Evolutionary conservation across 108 stramenopile genomes (phyloP).

Genomic region (Fragilaria crotonensis): DNA sequence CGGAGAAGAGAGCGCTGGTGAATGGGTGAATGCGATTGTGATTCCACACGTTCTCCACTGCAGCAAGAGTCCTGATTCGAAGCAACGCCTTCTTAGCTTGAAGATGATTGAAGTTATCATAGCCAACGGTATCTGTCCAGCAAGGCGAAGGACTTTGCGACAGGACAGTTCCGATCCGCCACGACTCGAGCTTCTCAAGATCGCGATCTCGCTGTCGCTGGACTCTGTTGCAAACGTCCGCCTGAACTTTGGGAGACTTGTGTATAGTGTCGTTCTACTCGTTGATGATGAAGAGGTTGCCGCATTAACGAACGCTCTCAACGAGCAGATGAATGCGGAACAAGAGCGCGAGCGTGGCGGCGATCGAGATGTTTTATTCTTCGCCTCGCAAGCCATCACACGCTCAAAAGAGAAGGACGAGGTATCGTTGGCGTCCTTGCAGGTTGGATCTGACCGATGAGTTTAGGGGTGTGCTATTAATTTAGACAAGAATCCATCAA

Average conservation of each 20-base stretch:
- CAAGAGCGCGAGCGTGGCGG: constrained; percentile 28
- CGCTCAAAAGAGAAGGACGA: no score
- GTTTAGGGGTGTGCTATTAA: no score
- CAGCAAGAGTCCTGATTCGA: constrained; percentile 50
- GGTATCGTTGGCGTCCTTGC: no score
- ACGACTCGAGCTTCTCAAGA: constrained; percentile 48
- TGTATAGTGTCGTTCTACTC: constrained; percentile 40
- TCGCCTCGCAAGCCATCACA: constrained; percentile 36
- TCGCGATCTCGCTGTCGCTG: constrained; percentile 57
- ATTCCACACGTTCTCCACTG: constrained; percentile 66
- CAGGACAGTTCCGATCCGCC: constrained; percentile 26
- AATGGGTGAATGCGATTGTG: constrained; percentile 78
- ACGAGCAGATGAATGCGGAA: constrained; percentile 69
- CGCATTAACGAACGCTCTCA: constrained; percentile 42
- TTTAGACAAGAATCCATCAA: no score
- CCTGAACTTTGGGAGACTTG: constrained; percentile 72
- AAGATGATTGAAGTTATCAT: constrained; percentile 79
- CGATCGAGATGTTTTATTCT: constrained; percentile 80
- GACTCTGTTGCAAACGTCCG: constrained; percentile 81
- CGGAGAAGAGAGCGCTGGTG: constrained; percentile 64
- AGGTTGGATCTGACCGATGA: no score
- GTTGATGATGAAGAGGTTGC: constrained; percentile 57
- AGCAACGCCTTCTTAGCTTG: constrained; percentile 68
- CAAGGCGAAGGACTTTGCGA: no score
- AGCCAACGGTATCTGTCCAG: constrained; percentile 33